Conservation (phyloP, 2,329 filamentous ascomycete genomes). For the Fusarium incarnatum region DNA sequence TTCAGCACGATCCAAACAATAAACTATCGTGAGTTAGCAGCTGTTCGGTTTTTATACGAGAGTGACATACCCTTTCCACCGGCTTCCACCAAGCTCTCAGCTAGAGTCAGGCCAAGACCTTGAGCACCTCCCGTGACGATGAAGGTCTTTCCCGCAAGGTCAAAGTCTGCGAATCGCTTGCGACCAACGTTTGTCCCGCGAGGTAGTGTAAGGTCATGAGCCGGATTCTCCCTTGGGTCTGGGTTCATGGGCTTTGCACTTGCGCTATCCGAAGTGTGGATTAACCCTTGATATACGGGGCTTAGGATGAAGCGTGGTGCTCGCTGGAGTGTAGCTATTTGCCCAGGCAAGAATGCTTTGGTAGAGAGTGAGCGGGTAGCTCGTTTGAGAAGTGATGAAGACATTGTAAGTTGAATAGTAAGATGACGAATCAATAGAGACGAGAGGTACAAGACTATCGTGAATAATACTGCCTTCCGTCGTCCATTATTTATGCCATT, state of each 20-base stretch:
- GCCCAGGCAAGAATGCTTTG: not conserved
- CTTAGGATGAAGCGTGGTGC: not conserved
- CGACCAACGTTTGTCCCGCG: conserved; percentile 47
- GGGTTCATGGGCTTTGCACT: conserved; percentile 40
- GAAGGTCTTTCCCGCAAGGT: conserved; percentile 77
- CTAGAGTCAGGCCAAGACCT: conserved; percentile 80
- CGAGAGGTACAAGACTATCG: not conserved
- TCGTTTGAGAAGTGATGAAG: conserved; percentile 6
- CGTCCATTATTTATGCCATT: not conserved
- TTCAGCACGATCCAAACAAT: conserved; percentile 25
- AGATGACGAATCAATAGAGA: not conserved
- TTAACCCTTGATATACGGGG: not conserved
- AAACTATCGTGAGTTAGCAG: not conserved
- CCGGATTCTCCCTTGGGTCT: conserved; percentile 39
- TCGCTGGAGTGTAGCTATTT: not conserved
- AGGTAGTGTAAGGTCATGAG: conserved; percentile 18
- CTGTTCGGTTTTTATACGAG: fast-evolving
- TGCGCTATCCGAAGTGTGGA: conserved; percentile 10
- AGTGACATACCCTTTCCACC: conserved; percentile 70
- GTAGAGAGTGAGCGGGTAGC: not conserved
- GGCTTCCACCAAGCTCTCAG: conserved; percentile 82
- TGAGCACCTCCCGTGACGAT: conserved; percentile 81
- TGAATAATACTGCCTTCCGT: not conserved
- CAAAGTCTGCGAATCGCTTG: conserved; percentile 75
- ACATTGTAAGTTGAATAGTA: conserved; percentile 2